Conservation (phyloP, 1,284 basidiomycete species). For the Rhodofomes roseus region DNA sequence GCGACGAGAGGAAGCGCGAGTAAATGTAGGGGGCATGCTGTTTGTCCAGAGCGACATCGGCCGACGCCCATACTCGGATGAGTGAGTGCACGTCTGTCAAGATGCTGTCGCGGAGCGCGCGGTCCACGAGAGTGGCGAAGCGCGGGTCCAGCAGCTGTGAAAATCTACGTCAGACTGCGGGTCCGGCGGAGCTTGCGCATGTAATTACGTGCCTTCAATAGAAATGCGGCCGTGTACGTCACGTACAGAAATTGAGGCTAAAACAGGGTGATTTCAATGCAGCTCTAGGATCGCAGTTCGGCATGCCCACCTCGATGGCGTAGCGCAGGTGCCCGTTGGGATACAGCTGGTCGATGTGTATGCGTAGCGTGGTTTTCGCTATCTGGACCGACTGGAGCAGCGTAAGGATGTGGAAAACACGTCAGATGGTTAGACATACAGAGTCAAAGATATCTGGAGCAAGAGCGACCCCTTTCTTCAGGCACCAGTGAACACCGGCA, state of each 20-base stretch:
- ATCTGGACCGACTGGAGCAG: conserved; percentile 38
- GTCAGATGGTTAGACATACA: conserved; percentile 5
- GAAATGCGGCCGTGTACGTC: conserved; percentile 57
- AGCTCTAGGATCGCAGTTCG: conserved; percentile 18
- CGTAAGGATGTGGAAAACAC: not conserved
- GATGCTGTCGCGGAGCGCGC: conserved; percentile 36
- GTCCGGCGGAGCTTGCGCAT: not conserved
- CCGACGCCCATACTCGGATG: conserved; percentile 43
- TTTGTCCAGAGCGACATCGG: conserved; percentile 19
- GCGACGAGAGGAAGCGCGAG: conserved; percentile 45
- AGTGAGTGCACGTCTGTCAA: conserved; percentile 38
- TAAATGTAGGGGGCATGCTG: conserved; percentile 28
- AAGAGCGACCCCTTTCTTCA: conserved; percentile 35
- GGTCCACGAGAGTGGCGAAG: conserved; percentile 39
- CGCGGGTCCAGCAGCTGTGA: conserved; percentile 41
- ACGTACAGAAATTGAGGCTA: conserved; percentile 45
- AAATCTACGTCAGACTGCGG: conserved; percentile 4
- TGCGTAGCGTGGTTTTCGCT: conserved; percentile 45
- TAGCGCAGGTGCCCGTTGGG: conserved; percentile 46
- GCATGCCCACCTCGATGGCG: conserved; percentile 39
- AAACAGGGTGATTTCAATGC: not conserved
- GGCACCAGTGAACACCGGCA: conserved; percentile 43
- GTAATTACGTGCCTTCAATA: conserved; percentile 52
- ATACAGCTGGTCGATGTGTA: conserved; percentile 42
- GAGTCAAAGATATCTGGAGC: conserved; percentile 38